Base-by-base conservation (phyloP, 768 basidiomycete genomes). In the Astraeus odoratus region DNA sequence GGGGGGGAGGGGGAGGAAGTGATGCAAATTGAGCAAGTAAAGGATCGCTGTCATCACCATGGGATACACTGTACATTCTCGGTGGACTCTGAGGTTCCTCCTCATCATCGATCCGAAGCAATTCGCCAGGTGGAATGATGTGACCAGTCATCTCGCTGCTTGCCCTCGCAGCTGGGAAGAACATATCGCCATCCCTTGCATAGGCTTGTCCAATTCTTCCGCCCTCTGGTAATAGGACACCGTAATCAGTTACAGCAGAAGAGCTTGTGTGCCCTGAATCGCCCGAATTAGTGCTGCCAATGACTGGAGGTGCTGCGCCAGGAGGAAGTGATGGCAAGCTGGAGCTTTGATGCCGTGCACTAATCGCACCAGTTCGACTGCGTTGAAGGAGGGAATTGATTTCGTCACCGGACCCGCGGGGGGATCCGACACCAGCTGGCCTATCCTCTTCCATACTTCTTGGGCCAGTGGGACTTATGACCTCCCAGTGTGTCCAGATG, bases 351-450 rank as follows among this genome's bases (percentile, higher is more conserved):
- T 41, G 50, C 16, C 50, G 51, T 2, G 56, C 48, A 36, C 50
- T 57, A 33, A 51, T 48, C 0, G 51, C 46, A 3, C 50, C 61
- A 8, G 50, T 48, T 15, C 51, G 51, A 47, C 67, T 67, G 1
- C 60, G 66, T 42, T 67, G 73, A 4, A 83, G 67, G 69, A 86
- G 83, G 0, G 84, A 70, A 54, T 84, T 83, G 3, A 63, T 67
- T 58, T 85, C 84, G 55, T 83, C 83, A 5, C 84, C 84, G 40
- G 81, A 85, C 24, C 73, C 72, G 8, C 82, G 71, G 1, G 84
- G 81, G 20, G 79, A 79, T 26, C 82, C 81, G 60, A 84, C 79
- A n/a, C 80, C 83, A 9, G 70, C 68, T 3, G 67, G 56, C 24
- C 67, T 66, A 18, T 65, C 72, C 12, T 55, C 59, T 9, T 65